Conservation (phyloP, 2,329 filamentous ascomycete genomes). For the Xylariaceae sp. region DNA sequence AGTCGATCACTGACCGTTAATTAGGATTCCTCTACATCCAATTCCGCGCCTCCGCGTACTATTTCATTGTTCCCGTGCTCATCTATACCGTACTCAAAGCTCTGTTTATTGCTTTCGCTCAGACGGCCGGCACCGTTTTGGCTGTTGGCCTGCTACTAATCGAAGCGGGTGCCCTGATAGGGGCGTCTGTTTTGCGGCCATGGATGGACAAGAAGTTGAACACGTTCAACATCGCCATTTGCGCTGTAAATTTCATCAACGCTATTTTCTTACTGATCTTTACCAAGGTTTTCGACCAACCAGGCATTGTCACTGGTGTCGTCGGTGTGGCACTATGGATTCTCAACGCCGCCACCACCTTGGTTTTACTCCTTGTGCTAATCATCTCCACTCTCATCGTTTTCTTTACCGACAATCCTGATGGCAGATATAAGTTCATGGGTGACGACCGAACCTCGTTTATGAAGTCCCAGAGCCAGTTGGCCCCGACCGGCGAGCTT, state of each 20-base stretch:
- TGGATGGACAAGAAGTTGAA: constrained; percentile 99
- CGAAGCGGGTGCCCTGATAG: constrained; percentile 73
- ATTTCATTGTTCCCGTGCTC: constrained; percentile 80
- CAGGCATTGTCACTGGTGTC: constrained; percentile 75
- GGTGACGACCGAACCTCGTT: constrained; percentile 92
- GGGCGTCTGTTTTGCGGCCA: constrained; percentile 72
- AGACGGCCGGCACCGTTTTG: constrained; percentile 65
- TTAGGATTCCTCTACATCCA: constrained; percentile 89
- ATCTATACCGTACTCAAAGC: constrained; percentile 79
- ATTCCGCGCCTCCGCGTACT: constrained; percentile 92
- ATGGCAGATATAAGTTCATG: constrained; percentile 94
- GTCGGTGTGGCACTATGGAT: constrained; percentile 88
- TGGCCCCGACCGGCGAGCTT: constrained; percentile 73
- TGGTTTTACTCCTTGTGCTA: constrained; percentile 78
- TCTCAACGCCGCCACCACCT: constrained; percentile 75
- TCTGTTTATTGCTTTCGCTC: constrained; percentile 80
- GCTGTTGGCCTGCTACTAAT: constrained; percentile 78
- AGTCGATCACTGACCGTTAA: neutral
- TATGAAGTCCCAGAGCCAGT: constrained; percentile 89
- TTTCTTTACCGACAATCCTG: constrained; percentile 87
- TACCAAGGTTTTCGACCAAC: constrained; percentile 78
- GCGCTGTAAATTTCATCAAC: constrained; percentile 84
- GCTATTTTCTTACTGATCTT: constrained; percentile 85
- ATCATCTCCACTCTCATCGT: constrained; percentile 67
- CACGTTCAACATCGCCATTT: constrained; percentile 91